These are phyloP conservation scores for Hypericum perforatum DNA, from an alignment of 345 rosid genomes.

Conservation along the genomic window DNA sequence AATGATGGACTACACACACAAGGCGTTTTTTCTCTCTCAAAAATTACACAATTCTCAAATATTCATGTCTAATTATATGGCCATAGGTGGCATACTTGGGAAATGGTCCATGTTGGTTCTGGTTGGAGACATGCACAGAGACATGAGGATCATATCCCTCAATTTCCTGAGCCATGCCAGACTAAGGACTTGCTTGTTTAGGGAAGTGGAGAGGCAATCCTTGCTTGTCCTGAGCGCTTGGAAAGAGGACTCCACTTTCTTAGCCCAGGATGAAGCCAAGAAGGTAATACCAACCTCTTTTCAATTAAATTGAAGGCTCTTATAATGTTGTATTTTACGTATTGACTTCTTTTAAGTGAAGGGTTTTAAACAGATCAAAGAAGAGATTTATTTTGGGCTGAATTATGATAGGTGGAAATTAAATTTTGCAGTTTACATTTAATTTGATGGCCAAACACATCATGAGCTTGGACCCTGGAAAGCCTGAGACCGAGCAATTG, in stretches of 20 bases:
- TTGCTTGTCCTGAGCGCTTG: conserved; percentile 69
- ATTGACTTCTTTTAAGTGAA: too few species aligned
- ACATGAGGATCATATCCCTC: conserved; percentile 84
- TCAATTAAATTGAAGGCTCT: too few species aligned
- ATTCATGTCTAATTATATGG: too few species aligned
- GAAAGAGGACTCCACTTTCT: conserved; percentile 57
- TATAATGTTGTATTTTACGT: too few species aligned
- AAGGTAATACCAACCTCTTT: conserved; percentile 62
- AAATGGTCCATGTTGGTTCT: conserved; percentile 98
- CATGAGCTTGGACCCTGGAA: conserved; percentile 92
- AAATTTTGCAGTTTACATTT: conserved; percentile 63
- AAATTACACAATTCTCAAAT: too few species aligned
- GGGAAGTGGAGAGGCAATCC: conserved; percentile 77
- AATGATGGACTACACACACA: too few species aligned
- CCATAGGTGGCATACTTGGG: conserved; percentile 60
- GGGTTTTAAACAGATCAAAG: too few species aligned
- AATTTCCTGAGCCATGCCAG: conserved; percentile 78
- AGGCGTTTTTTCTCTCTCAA: too few species aligned
- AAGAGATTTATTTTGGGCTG: too few species aligned
- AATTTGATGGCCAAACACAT: conserved; percentile 93
- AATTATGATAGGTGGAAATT: too few species aligned
- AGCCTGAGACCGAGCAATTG: conserved; percentile 72
- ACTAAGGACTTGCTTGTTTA: conserved; percentile 57
- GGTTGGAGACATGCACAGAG: conserved; percentile 97
- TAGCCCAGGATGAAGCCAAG: conserved; percentile 93